phyloP scores from a whole-genome alignment of 306 rosid genomes.

The Quercus parvula region DNA sequence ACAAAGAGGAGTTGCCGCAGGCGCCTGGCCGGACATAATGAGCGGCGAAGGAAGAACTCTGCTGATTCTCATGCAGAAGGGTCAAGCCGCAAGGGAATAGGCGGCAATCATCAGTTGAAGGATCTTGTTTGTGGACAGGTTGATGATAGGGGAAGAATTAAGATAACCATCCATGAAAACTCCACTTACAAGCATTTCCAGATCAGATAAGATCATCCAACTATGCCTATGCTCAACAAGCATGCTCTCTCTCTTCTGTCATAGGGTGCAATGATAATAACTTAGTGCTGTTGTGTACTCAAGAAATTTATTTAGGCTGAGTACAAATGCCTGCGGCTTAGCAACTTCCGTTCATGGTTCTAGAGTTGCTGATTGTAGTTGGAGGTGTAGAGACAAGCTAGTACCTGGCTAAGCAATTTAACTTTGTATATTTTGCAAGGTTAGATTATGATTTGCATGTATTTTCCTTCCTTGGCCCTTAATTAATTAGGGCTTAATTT shows the following conservation, averaged over 20 bases:
- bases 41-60: slow-evolving; percentile 57
- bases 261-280: slow-evolving; percentile 14
- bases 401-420: background rate
- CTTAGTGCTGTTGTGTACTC: background rate
- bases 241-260: slow-evolving; percentile 86
- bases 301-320: slow-evolving; percentile 1
- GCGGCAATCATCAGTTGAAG: slow-evolving; percentile 29
- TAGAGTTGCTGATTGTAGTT: background rate
- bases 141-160: slow-evolving; percentile 50
- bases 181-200: slow-evolving; percentile 42
- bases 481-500: background rate
- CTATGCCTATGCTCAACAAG: background rate
- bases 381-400: background rate
- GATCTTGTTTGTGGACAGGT: slow-evolving; percentile 37
- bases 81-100: slow-evolving; percentile 39
- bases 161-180: slow-evolving; percentile 42
- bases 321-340: background rate
- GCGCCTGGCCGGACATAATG: slow-evolving; percentile 73
- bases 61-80: slow-evolving; percentile 52
- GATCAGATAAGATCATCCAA: slow-evolving; percentile 34
- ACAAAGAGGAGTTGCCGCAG: slow-evolving; percentile 65
- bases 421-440: background rate
- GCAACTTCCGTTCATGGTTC: background rate
- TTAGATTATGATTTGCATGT: background rate
- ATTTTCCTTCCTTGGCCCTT: background rate